phyloP scores from a whole-genome alignment of 345 rosid species.

The Salix udensis region DNA sequence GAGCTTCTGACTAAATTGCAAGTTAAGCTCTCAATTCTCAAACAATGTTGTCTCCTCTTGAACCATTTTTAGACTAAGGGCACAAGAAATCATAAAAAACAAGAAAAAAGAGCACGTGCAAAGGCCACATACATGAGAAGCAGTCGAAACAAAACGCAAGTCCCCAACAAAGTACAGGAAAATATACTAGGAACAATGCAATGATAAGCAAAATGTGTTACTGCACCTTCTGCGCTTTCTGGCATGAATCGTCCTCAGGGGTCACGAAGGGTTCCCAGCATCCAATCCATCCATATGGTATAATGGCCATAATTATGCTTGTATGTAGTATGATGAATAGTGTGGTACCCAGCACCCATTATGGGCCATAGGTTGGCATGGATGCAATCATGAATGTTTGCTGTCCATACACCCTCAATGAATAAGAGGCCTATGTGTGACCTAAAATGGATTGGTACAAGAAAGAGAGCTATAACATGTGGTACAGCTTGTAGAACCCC shows the following conservation, averaged over 20 bases:
- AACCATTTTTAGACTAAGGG: neutral
- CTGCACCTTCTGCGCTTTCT: slow-evolving; percentile 18
- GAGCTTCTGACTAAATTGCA: neutral
- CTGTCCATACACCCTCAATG: slow-evolving; percentile 83
- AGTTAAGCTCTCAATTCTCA: neutral
- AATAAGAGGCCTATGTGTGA: slow-evolving; percentile 70
- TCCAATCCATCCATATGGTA: slow-evolving; percentile 98
- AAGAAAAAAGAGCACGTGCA: slow-evolving; percentile 7
- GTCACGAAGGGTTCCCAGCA: slow-evolving; percentile 79
- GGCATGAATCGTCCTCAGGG: slow-evolving; percentile 47
- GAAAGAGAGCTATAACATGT: slow-evolving; percentile 66
- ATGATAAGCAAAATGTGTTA: slow-evolving; percentile 2
- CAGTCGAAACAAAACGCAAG: neutral
- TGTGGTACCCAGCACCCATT: slow-evolving; percentile 98
- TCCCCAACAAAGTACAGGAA: neutral
- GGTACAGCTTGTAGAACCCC: slow-evolving; percentile 93
- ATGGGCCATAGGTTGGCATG: slow-evolving; percentile 78
- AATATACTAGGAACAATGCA: neutral
- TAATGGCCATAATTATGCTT: slow-evolving; percentile 97
- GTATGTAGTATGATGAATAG: slow-evolving; percentile 92
- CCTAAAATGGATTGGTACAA: slow-evolving; percentile 75
- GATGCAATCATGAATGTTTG: slow-evolving; percentile 93
- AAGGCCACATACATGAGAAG: neutral
- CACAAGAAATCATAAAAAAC: neutral
- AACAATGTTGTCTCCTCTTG: neutral